phyloP scores from a whole-genome alignment of 495 filamentous ascomycete genomes.

The Penicillium macrosclerotiorum region DNA sequence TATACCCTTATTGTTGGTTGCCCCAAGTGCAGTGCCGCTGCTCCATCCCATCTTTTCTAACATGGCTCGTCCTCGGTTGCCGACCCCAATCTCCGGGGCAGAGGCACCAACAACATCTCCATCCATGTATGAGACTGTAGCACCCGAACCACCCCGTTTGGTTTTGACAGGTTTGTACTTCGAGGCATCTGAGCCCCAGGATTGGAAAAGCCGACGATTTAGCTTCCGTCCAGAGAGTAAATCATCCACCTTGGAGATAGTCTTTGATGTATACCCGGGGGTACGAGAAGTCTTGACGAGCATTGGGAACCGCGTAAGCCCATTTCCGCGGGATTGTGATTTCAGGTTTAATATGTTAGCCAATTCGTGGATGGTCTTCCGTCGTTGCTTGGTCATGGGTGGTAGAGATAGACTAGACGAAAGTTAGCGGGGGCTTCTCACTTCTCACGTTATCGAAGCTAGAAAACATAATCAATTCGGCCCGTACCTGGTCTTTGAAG shows the following conservation, averaged over 20 bases:
- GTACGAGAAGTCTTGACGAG: constrained; percentile 73
- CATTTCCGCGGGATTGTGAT: constrained; percentile 79
- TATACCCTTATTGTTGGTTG: constrained; percentile 81
- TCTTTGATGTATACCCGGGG: constrained; percentile 46
- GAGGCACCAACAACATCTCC: constrained; percentile 87
- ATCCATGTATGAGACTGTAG: constrained; percentile 64
- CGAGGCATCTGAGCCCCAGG: constrained; percentile 23
- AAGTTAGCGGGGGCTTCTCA: too few species aligned
- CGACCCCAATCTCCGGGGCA: constrained; percentile 78
- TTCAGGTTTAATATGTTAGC: constrained; percentile 70
- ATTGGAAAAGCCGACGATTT: constrained; percentile 31
- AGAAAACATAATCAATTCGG: background rate
- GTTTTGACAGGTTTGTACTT: constrained; percentile 20
- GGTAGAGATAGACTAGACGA: constrained; percentile 67
- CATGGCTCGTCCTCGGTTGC: constrained; percentile 84
- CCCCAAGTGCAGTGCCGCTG: constrained; percentile 82
- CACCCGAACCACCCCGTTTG: constrained; percentile 39
- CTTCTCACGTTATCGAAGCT: too few species aligned
- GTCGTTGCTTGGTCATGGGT: constrained; percentile 74
- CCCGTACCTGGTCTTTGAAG: constrained; percentile 60
- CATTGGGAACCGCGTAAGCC: constrained; percentile 69
- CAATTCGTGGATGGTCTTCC: constrained; percentile 74
- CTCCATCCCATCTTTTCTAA: constrained; percentile 98
- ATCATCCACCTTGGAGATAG: constrained; percentile 34
- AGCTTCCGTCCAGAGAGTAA: constrained; percentile 33